Evolutionary conservation across 106 monocot genomes (phyloP), one percentile per base, ranked within the genome.

Genomic region (Iris macrosiphon): DNA sequence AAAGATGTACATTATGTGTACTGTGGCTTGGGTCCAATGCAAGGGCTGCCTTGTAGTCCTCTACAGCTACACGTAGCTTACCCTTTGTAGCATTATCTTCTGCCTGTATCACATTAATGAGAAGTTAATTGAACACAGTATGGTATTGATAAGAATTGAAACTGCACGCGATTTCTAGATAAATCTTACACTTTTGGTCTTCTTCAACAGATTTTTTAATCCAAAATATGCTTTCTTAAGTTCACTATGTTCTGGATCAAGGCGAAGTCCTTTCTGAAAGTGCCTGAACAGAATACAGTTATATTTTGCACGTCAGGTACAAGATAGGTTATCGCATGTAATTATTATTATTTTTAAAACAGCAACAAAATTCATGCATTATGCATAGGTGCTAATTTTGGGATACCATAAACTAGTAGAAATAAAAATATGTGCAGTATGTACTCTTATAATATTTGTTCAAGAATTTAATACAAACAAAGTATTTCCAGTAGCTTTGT

Each of bases 161-260:
- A 31, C 39, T 14, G 30, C 10, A 42, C 25, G 5, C 1, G 9
- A 35, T 25, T 5, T 52, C 18, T 40, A 48, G 22, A 35, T 18
- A 22, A 41, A 18, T 40, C 84, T 67, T 75, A 95, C 95, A 59
- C 63, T 77, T 71, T 89, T 95, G 8, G 85, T 85, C 61, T 95
- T 95, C 68, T 89, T 95, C 15, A 89, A 57, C 20, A 95, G 72
- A 64, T 83, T 95, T 89, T 95, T 95, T 55, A 95, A 82, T 27
- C 79, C 95, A 79, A 95, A 95, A 73, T 96, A 96, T 57, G 95
- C 82, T 59, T 96, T 96, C 64, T 96, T 96, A 65, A 96, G 62
- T 43, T 82, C 95, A 72, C 52, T 68, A 57, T 96, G 85, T 60
- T 96, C 95, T 13, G 95, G 95, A 40, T 96, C 95, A 44, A 89